phyloP scores from a whole-genome alignment of 2,329 filamentous ascomycete species.

The Colletotrichum tropicale region DNA sequence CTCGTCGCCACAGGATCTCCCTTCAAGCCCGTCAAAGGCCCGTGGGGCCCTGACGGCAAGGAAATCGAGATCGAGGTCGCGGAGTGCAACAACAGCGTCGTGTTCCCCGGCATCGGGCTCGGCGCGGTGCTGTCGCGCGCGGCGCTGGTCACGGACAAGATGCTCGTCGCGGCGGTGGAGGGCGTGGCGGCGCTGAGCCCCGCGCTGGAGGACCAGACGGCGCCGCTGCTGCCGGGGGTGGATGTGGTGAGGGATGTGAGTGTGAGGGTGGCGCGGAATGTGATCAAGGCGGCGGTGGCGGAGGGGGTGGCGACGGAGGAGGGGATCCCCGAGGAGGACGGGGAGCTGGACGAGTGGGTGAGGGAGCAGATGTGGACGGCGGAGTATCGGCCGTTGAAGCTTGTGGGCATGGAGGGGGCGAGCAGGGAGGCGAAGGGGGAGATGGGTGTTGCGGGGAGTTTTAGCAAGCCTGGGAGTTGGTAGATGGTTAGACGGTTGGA shows the following conservation, averaged over 20 bases:
- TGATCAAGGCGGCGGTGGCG: conserved; percentile 73
- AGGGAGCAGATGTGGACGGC: conserved; percentile 82
- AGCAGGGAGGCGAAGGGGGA: conserved; percentile 65
- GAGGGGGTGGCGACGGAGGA: conserved; percentile 71
- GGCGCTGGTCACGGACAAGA: conserved; percentile 71
- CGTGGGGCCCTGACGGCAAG: conserved; percentile 52
- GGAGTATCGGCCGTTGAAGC: conserved; percentile 67
- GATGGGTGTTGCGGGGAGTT: conserved; percentile 51
- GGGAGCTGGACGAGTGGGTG: conserved; percentile 72
- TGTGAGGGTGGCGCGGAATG: conserved; percentile 75
- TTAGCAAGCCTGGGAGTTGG: conserved; percentile 25
- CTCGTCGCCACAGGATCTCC: conserved; percentile 85
- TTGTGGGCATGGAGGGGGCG: conserved; percentile 56
- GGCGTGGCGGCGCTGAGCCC: conserved; percentile 76
- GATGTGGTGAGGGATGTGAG: conserved; percentile 76
- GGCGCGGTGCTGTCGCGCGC: conserved; percentile 76
- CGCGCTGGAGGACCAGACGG: conserved; percentile 64
- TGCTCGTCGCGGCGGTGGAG: conserved; percentile 81
- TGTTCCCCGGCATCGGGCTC: conserved; percentile 86
- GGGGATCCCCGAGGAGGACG: conserved; percentile 63
- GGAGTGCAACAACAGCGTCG: conserved; percentile 89
- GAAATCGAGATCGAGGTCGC: conserved; percentile 59
- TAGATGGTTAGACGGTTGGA: background rate
- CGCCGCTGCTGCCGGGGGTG: conserved; percentile 78
- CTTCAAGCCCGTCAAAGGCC: conserved; percentile 73